A percentile compares a stretch with the other conserved stretches of the same genome.
Evolutionary conservation across 345 rosid genomes (phyloP).

Genomic region (Moringa oleifera): DNA sequence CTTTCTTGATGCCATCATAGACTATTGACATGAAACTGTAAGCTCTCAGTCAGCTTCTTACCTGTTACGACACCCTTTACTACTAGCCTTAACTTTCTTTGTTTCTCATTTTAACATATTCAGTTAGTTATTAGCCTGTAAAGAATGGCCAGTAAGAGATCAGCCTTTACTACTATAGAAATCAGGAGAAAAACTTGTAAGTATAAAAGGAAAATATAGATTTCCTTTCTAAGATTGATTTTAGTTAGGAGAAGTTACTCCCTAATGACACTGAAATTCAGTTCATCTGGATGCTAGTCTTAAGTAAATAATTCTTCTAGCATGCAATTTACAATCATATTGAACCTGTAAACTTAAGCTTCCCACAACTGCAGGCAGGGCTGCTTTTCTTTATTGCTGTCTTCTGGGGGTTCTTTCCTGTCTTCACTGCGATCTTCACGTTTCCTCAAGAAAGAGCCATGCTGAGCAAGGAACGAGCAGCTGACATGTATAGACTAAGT

Average conservation of each 20-base stretch:
- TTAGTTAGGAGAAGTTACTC: neutral
- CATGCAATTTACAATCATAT: neutral
- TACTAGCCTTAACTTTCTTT: too few relatives aligned
- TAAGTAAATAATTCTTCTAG: neutral
- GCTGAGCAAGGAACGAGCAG: slow-evolving; percentile 89
- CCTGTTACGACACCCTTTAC: too few relatives aligned
- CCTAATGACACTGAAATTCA: neutral
- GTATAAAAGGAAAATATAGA: neutral
- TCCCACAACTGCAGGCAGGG: slow-evolving; percentile 60
- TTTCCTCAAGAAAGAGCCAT: slow-evolving; percentile 97
- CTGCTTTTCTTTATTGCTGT: slow-evolving; percentile 93
- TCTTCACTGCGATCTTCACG: slow-evolving; percentile 93
- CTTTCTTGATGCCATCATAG: too few relatives aligned
- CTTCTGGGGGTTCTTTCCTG: slow-evolving; percentile 98
- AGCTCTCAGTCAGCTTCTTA: too few relatives aligned
- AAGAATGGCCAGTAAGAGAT: neutral
- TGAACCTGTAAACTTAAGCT: neutral
- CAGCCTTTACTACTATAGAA: neutral
- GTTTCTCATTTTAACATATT: too few relatives aligned
- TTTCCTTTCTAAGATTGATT: neutral
- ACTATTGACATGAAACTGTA: too few relatives aligned
- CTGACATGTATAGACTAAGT: slow-evolving; percentile 90
- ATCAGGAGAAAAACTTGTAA: neutral
- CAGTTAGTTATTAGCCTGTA: neutral
- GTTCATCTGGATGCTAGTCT: neutral